Evolutionary conservation across 768 basidiomycete species (phyloP), one percentile per base, ranked within the genome.

Genomic region (Ramaria sp.): DNA sequence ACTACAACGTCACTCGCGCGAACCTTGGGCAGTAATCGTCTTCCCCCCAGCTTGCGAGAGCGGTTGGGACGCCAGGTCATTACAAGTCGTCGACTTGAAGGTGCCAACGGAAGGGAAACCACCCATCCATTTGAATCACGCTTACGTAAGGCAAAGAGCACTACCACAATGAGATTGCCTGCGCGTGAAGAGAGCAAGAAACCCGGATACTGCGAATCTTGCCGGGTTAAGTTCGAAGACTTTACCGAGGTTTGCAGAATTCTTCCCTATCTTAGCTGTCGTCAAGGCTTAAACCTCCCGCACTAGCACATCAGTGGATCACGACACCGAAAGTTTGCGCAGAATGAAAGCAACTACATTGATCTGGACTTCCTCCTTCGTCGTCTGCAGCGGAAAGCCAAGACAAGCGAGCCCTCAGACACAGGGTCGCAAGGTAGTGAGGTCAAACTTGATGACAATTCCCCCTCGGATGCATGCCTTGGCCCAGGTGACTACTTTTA

Each of bases 201-300:
- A 64, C 87, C 94, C 4, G 96, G 96, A 4, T 98, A 97, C 70
- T 99, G 96, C 69, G 96, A 99, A 70, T 94, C 92, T 67, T 99
- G 96, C 69, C 80, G 95, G 39, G 65, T 77, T 56, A 91, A 91
- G 69, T 99, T 94, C 65, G 83, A 86, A 0, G 86, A 95, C 69
- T 95, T 98, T 64, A 79, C 80, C 59, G 70, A 73, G 62, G 95
- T 96, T 63, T 65, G 84, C 75, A 39, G 24, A 27, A 58, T 22
- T 53, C 51, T 3, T 19, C 54, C 24, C 30, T 27, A 54, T 5
- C 22, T 50, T 37, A 20, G 41, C 20, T 37, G 7, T 30, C 13
- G 17, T 56, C 45, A 19, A 9, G 57, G 54, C 37, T 33, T 49
- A 30, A 27, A 27, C 27, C 2, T 27, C 30, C 39, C 46, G 54